Base-by-base conservation (phyloP, 345 rosid genomes). In the Pugionium cornutum region DNA sequence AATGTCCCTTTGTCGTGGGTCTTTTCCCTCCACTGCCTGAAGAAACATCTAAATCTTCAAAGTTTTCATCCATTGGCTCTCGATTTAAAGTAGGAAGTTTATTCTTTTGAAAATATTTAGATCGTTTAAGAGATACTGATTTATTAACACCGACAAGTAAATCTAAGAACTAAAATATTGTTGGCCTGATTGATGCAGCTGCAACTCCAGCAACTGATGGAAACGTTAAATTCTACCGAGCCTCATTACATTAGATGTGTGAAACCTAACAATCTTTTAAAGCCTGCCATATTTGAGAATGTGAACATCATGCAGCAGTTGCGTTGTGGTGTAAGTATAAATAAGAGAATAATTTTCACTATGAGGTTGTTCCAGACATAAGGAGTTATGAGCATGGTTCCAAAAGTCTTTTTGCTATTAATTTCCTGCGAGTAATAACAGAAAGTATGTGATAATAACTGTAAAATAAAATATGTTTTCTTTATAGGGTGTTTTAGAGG, bases 201-300 rank as follows among this genome's bases (percentile, higher is more conserved):
- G 37, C 99, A 94, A 85, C 83, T 94, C 39, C 96, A 86, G 58
- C 76, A 66, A 63, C 60, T 94, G 66, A 94, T 94, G 99, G 98
- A 94, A 0, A 94, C 97, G 4, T 65, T 92, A 66, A 94, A 86
- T 66, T 94, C 96, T 68, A 94, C 99, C 0, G 90, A 94, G 73
- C 99, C 99, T 47, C 97, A 94, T 79, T 89, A 94, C 75, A 76
- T 94, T 74, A 82, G 99, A 88, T 94, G 99, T 79, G 96, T 94
- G 60, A 94, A 89, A 82, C 99, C 97, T 47, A 94, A 94, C 70
- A 94, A 94, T 79, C 84, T 70, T 39, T 85, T 94, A 59, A 94
- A 89, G 72, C 99, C 99, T 53, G 90, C 97, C 18, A 46, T 94
- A 72, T 89, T 94, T 75, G 99, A 89, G 82, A 94, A 94, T 80